Evolutionary conservation across 345 rosid genomes (phyloP), one percentile per base, ranked within the genome.

Genomic region (Atalantia buxifolia): DNA sequence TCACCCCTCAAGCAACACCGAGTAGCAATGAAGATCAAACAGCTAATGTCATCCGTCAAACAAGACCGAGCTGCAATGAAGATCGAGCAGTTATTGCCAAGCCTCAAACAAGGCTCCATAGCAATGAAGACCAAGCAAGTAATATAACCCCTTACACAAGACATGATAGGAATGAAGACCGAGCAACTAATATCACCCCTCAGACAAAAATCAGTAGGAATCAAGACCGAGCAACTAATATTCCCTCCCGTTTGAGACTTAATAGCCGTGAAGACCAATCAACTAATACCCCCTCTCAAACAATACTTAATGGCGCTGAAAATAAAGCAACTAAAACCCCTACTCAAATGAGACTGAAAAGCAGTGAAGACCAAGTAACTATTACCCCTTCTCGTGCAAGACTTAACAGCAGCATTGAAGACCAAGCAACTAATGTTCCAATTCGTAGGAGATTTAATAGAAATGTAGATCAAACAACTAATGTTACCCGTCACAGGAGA

Each of bases 251-350:
- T 6, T 1, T 53, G 9, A 45, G 55, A 36, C 48, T 69, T 30
- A n/a, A 45, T 61, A 78, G 57, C 33, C 7, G 9, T 25, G 77
- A 73, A 45, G 69, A 64, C 25, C 31, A 65, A 72, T 53, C 40
- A 28, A 33, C 59, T 33, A 2, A 22, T 30, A 18, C 25, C 6
- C 30, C 25, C 25, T 55, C 10, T 60, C 67, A 66, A 36, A 62
- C 27, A 24, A 69, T 72, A 45, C 57, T 35, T 33, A 57, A 60
- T 40, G 21, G 66, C 2, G 3, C 25, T 24, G 79, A 71, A 53
- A 76, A 73, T 55, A 69, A 36, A 38, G 82, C 63, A 50, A 71
- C 72, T 66, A 45, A 42, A 71, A 42, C 80, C 28, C 18, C 76
- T 22, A 27, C 66, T 21, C 35, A 30, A 18, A 40, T 56, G 22